These are phyloP conservation scores for Viola odorata DNA, from an alignment of 345 rosid species.

Conservation along the genomic window DNA sequence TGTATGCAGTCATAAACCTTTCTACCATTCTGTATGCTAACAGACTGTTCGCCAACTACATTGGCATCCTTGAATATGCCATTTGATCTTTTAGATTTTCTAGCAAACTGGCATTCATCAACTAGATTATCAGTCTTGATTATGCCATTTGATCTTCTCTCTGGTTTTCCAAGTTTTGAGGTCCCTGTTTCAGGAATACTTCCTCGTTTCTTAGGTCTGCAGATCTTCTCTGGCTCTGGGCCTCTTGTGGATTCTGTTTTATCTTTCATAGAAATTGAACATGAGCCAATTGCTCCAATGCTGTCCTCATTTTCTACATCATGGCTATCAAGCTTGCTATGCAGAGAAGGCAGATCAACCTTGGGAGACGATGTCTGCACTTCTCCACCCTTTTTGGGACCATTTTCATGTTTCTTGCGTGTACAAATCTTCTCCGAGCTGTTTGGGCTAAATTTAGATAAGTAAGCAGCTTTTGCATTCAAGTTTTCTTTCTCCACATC, in stretches of 20 bases:
- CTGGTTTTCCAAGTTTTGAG: slow-evolving; percentile 19
- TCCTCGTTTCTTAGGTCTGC: slow-evolving; percentile 24
- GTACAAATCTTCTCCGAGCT: not conserved
- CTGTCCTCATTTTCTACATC: too few relatives aligned
- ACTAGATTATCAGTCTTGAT: slow-evolving; percentile 8
- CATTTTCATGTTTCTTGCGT: not conserved
- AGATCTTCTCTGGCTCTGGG: slow-evolving; percentile 12
- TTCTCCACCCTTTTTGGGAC: not conserved
- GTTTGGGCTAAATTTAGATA: not conserved
- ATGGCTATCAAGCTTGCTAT: too few relatives aligned
- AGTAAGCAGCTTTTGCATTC: slow-evolving; percentile 18
- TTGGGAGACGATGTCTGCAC: not conserved
- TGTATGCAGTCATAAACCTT: slow-evolving; percentile 7
- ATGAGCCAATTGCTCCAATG: too few relatives aligned
- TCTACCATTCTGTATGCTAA: slow-evolving; percentile 8
- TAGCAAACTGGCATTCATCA: slow-evolving; percentile 9
- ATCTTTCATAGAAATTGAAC: slow-evolving; percentile 17
- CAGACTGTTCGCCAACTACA: not conserved
- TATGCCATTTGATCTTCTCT: slow-evolving; percentile 10
- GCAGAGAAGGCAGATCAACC: too few relatives aligned
- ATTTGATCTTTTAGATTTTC: slow-evolving; percentile 8
- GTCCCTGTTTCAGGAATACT: slow-evolving; percentile 13
- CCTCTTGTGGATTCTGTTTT: slow-evolving; percentile 6
- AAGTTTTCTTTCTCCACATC: slow-evolving; percentile 17
- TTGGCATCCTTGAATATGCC: not conserved